Evolutionary conservation across 1,284 basidiomycete genomes (phyloP), one percentile per base, ranked within the genome.

Genomic region (Austroboletus rostrupii): DNA sequence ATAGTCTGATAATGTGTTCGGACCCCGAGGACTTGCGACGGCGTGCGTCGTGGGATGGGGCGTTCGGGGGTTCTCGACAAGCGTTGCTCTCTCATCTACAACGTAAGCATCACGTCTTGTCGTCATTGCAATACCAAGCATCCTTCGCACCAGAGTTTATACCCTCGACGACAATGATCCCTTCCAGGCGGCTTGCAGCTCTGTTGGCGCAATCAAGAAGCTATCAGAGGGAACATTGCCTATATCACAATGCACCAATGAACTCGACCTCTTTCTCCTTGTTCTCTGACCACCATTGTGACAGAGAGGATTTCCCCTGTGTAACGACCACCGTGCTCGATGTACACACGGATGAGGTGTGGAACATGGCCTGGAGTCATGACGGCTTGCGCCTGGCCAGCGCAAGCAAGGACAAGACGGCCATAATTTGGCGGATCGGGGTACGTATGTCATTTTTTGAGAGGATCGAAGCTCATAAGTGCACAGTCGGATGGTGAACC

Each of bases 291-390:
- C 92, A 97, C 67, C 71, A 77, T 40, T 95, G 93, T 70, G 81
- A 85, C 55, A 81, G 85, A 61, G 79, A 81, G 39, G 78, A 80
- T 36, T 98, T 99, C 72, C 96, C 96, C 12, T 80, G 81, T 28
- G 75, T 87, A 26, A 92, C 90, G 9, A 92, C 92, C 2, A 85
- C 87, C 21, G 85, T 94, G 37, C 73, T 98, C 43, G 79, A 85
- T 37, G 90, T 87, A 29, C 96, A 99, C 69, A 78, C 76, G 13
- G 92, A 97, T 64, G 93, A 99, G 67, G 93, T 99, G 13, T 99
- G 96, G 95, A 85, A 90, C 61, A 72, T 98, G 53, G 87, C 87
- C 64, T 99, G 95, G 91, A 97, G 93, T 67, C 90, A 93, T 60
- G 85, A 88, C 64, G 96, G 97, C 5, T 71, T 72, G 43, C 85